Percentiles rank a stretch among this genome's conserved stretches.
Evolutionary conservation across 2,329 filamentous ascomycete species (phyloP).

Genomic region (Microdochium paspali): DNA sequence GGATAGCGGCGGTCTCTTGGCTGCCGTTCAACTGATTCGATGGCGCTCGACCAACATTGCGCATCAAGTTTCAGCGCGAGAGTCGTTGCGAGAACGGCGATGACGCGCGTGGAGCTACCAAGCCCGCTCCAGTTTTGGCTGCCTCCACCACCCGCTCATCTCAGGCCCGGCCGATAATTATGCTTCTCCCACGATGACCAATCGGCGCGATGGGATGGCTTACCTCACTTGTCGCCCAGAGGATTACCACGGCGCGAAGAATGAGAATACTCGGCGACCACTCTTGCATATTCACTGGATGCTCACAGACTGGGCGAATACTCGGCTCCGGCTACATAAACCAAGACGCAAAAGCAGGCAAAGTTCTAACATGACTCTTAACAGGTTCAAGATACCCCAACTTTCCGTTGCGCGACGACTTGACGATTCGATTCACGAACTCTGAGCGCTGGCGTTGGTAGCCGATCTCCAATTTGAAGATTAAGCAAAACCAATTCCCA

Average conservation of each 20-base stretch:
- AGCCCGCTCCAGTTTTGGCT: too few species aligned
- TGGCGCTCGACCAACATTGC: background rate
- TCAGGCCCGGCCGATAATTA: background rate
- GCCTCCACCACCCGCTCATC: too few species aligned
- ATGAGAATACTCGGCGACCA: too few species aligned
- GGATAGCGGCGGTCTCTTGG: too few species aligned
- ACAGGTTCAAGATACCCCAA: background rate
- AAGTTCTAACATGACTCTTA: background rate
- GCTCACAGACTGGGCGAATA: too few species aligned
- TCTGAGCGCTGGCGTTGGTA: slow-evolving; percentile 23
- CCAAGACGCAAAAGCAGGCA: background rate
- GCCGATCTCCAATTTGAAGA: slow-evolving; percentile 18
- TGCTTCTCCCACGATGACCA: background rate
- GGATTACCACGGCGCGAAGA: too few species aligned
- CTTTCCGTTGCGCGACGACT: slow-evolving; percentile 14
- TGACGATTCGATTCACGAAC: slow-evolving; percentile 7
- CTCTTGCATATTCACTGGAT: too few species aligned
- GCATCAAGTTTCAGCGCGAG: too few species aligned
- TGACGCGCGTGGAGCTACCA: background rate
- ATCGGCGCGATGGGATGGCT: background rate
- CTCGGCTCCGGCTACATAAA: background rate
- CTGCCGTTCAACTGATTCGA: background rate
- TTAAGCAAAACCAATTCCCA: slow-evolving; percentile 18
- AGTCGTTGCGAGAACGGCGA: background rate
- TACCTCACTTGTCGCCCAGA: too few species aligned